These are phyloP conservation scores for Arabidopsis hybrid DNA, from an alignment of 441 rosid genomes.

Conservation along the genomic window DNA sequence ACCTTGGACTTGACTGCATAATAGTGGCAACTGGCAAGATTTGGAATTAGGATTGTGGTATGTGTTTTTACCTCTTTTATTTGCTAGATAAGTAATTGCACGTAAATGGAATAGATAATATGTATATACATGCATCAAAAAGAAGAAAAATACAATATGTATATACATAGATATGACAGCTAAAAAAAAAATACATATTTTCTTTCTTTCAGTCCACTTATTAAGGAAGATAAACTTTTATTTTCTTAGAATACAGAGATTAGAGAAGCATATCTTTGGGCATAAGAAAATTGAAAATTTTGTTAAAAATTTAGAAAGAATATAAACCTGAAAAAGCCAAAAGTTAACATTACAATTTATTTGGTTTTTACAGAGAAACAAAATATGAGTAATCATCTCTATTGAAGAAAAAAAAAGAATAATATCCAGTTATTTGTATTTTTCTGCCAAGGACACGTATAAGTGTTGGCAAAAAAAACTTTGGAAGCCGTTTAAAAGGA, in stretches of 20 bases:
- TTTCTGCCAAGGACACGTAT: constrained; percentile 2
- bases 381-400: constrained; percentile 3
- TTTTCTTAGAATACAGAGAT: neutral
- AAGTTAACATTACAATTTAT: neutral
- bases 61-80: constrained; percentile 7
- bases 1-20: too few relatives aligned
- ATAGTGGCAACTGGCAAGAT: constrained; percentile 3
- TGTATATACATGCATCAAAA: neutral
- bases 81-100: constrained; percentile 13
- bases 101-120: neutral
- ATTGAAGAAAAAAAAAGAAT: neutral
- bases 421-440: neutral
- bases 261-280: neutral
- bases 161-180: neutral
- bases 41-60: constrained; percentile 1
- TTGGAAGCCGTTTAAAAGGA: constrained; percentile 33
- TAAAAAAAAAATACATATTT: neutral
- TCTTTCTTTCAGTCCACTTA: constrained; percentile 21
- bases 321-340: neutral
- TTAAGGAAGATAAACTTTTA: constrained; percentile 4
- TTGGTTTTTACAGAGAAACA: neutral
- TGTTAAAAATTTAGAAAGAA: neutral
- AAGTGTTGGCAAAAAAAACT: neutral
- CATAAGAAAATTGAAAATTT: neutral
- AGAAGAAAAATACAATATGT: neutral